Base-by-base conservation (phyloP, 1,139 yeast species). In the Geotrichum reessii region DNA sequence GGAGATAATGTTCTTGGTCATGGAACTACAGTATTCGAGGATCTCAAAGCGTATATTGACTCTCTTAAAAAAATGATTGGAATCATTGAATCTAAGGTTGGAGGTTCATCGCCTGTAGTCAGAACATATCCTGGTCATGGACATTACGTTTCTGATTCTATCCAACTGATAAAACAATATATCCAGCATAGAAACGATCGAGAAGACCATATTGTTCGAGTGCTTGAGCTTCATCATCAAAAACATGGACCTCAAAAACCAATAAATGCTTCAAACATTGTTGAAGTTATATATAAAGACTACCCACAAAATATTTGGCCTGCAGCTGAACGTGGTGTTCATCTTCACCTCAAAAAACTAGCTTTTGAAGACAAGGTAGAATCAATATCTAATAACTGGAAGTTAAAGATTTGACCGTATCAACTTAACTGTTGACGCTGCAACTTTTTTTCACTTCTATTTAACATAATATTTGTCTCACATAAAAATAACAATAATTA, bases 1-100 rank as follows among this genome's bases (percentile, higher is more conserved):
- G 77, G 73, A 31, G 78, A 74, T 64, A 73, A 73, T 57, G 69
- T 74, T 7, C 69, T 74, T 9, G 78, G 78, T 22, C 73, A 71
- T 50, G 75, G 77, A 22, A 69, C 77, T 8, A 63, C 74, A 0
- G 73, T 73, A 31, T 74, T 74, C 62, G 67, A 66, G 17, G 71
- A 74, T 59, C 69, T 74, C 52, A 55, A 61, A 24, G 61, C 56
- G 12, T 74, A 74, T 64, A 60, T 73, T 63, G 62, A 65, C 8
- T 67, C 74, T 11, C 66, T 74, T 44, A 56, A 62, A 31, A 63
- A 64, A 14, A 69, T 72, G 71, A 61, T 63, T 33, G 60, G 57
- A 9, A 54, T 69, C 19, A 53, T 54, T 51, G 54, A 52, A 55
- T 37, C 42, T n/a, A 63, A 62, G 7, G 56, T 44, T 9, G 52